Percentiles rank a stretch among this genome's conserved stretches.
These are phyloP conservation scores for Kwoniella bestiolae DNA, from an alignment of 768 basidiomycete species.

Conservation along the genomic window DNA sequence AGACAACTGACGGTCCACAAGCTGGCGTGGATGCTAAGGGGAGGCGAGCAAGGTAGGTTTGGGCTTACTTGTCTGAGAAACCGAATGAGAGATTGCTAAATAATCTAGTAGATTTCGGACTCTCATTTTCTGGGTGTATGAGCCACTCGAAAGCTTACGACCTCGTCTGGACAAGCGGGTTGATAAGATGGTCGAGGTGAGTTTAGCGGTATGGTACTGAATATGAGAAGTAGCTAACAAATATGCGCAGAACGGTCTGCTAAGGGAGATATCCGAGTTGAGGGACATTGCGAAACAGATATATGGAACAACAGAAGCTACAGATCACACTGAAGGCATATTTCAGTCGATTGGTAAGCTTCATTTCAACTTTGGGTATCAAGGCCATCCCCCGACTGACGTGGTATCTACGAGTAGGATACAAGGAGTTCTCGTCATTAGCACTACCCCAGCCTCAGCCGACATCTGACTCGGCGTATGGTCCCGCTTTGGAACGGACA, in stretches of 20 bases:
- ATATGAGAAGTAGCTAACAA: no score
- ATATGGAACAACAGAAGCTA: constrained; percentile 37
- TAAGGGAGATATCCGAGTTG: constrained; percentile 74
- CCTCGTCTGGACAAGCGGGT: constrained; percentile 76
- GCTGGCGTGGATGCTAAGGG: constrained; percentile 38
- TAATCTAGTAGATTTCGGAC: constrained; percentile 70
- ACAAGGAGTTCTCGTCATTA: constrained; percentile 83
- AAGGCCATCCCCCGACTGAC: not conserved
- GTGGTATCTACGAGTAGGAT: constrained; percentile 64
- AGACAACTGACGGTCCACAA: no score
- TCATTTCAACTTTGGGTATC: not conserved
- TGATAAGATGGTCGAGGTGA: constrained; percentile 85
- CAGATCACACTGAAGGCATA: constrained; percentile 66
- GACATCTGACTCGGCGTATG: constrained; percentile 58
- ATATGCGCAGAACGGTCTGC: constrained; percentile 64
- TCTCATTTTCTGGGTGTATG: constrained; percentile 88
- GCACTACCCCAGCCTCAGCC: constrained; percentile 53
- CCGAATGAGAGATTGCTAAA: not conserved
- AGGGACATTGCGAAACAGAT: constrained; percentile 48
- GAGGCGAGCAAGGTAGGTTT: constrained; percentile 26
- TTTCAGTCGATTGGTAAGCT: constrained; percentile 87
- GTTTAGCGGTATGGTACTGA: constrained; percentile 20
- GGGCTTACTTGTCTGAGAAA: not conserved
- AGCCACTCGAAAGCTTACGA: constrained; percentile 68
- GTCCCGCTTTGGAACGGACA: constrained; percentile 72